phyloP scores from a whole-genome alignment of 495 filamentous ascomycete species.

The Podospora pseudoanserina region DNA sequence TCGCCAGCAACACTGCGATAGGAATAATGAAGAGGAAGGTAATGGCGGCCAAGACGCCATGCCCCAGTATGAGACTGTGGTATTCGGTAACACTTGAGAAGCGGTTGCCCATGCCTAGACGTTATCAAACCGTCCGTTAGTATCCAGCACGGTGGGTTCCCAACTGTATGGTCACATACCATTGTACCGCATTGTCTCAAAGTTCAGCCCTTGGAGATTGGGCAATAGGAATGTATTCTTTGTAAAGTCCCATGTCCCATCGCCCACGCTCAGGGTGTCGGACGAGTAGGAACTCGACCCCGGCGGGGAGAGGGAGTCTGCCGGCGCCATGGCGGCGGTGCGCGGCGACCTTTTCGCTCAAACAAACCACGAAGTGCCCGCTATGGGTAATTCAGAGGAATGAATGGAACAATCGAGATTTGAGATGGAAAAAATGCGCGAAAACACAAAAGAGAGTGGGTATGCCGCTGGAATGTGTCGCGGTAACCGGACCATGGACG shows the following conservation, averaged over 20 bases:
- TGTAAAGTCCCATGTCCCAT: constrained; percentile 84
- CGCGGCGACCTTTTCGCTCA: constrained; percentile 16
- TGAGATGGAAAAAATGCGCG: background rate
- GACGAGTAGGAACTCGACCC: constrained; percentile 82
- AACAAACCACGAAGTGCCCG: background rate
- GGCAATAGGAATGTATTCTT: constrained; percentile 86
- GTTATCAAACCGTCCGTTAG: constrained; percentile 10
- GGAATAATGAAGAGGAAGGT: constrained; percentile 86
- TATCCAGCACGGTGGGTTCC: background rate
- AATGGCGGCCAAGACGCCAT: constrained; percentile 81
- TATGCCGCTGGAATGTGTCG: constrained; percentile 14
- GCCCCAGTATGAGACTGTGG: constrained; percentile 71
- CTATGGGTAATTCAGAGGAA: background rate
- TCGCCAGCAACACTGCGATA: constrained; percentile 66
- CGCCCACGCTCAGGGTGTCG: constrained; percentile 78
- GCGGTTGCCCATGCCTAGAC: constrained; percentile 82
- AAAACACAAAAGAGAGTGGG: background rate
- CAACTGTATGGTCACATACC: constrained; percentile 49
- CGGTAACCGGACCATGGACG: background rate
- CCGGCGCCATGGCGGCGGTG: constrained; percentile 48
- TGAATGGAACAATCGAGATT: background rate
- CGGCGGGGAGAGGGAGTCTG: constrained; percentile 61
- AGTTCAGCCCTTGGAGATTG: constrained; percentile 81
- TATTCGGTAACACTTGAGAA: constrained; percentile 75
- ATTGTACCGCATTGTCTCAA: constrained; percentile 94